Percentiles rank a stretch among this genome's conserved stretches.
These are phyloP conservation scores for Centrapalus pauciflorus DNA, from an alignment of 129 eudicot species.

Conservation along the genomic window DNA sequence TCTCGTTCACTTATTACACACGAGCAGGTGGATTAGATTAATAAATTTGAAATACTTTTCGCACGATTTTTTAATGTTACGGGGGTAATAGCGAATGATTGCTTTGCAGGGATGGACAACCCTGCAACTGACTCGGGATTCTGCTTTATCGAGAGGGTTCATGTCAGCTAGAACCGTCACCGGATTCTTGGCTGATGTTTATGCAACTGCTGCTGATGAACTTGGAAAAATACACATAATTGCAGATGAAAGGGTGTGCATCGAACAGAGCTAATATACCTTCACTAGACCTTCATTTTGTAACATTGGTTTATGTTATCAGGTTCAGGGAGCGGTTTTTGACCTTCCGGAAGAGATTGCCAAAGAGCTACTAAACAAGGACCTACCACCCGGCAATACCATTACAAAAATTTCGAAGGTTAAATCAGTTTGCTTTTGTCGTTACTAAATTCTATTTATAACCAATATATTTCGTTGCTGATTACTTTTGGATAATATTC, in stretches of 20 bases:
- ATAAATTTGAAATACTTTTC: background rate
- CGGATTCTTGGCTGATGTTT: conserved; percentile 84
- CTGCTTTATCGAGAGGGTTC: conserved; percentile 56
- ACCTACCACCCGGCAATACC: conserved; percentile 83
- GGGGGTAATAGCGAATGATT: conserved; percentile 8
- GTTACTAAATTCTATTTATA: background rate
- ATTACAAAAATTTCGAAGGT: conserved; percentile 77
- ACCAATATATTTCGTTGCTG: background rate
- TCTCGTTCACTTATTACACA: conserved; percentile 89
- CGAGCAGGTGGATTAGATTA: conserved; percentile 57
- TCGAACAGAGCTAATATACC: background rate
- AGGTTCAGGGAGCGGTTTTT: conserved; percentile 94
- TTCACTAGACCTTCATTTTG: background rate
- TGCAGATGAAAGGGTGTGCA: conserved; percentile 72
- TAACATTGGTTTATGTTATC: conserved; percentile 14
- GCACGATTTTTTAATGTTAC: background rate
- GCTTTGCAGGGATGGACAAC: conserved; percentile 77
- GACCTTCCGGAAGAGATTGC: conserved; percentile 98
- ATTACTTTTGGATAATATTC: conserved; percentile 1
- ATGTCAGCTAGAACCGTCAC: conserved; percentile 87
- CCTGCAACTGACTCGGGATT: conserved; percentile 75
- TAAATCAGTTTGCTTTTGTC: background rate
- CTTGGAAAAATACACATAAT: conserved; percentile 82
- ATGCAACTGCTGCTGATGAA: conserved; percentile 88
- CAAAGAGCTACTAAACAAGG: conserved; percentile 63